phyloP scores from a whole-genome alignment of 495 filamentous ascomycete genomes.

The Immersiella caudata region DNA sequence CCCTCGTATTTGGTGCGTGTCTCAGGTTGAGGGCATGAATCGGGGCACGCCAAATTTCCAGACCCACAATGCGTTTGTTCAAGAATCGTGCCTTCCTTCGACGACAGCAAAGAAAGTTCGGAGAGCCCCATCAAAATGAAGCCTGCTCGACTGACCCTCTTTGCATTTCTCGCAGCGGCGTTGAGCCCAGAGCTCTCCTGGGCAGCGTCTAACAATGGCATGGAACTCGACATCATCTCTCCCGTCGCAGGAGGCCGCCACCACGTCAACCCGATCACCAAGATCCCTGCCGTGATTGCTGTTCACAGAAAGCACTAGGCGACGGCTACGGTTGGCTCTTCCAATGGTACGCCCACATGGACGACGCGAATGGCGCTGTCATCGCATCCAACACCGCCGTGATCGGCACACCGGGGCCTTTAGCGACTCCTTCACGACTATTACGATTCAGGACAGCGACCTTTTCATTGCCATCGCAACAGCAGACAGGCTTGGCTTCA shows the following conservation, averaged over 20 bases:
- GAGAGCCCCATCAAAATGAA: neutral
- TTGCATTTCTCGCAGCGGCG: too few species aligned
- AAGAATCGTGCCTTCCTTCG: neutral
- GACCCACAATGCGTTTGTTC: neutral
- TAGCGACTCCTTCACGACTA: neutral
- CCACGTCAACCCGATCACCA: conserved; percentile 5
- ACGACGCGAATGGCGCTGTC: neutral
- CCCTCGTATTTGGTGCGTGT: neutral
- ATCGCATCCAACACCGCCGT: neutral
- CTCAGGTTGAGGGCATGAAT: neutral
- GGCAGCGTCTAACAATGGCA: neutral
- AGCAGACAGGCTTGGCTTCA: neutral
- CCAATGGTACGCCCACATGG: neutral
- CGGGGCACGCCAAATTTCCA: neutral
- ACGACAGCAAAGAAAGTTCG: neutral
- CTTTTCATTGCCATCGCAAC: conserved; percentile 9
- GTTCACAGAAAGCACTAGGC: conserved; percentile 9
- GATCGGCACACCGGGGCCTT: neutral
- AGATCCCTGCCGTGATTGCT: conserved; percentile 5
- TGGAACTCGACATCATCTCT: conserved; percentile 20
- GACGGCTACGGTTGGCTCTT: conserved; percentile 13
- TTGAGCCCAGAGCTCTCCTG: neutral
- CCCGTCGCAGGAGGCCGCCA: conserved; percentile 8
- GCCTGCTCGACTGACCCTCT: neutral
- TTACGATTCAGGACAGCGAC: conserved; percentile 8